A percentile compares a stretch with the other conserved stretches of the same genome.
phyloP scores from a whole-genome alignment of 345 rosid species.

The Corchorus olitorius region DNA sequence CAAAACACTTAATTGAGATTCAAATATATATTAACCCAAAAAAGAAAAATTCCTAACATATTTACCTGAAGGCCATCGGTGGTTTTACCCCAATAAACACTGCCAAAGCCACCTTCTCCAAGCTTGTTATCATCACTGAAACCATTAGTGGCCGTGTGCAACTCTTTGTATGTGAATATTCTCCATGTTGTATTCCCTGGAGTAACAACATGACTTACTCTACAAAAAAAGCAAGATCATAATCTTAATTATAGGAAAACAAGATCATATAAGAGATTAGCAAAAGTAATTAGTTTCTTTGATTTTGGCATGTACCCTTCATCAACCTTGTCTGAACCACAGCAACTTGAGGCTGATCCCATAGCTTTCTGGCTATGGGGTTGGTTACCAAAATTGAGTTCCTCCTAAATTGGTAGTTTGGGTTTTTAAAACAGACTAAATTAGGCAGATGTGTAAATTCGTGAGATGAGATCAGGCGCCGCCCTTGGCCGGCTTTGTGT shows the following conservation, averaged over 20 bases:
- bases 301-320: constrained; percentile 39
- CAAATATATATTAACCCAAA: too few species aligned
- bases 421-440: constrained; percentile 27
- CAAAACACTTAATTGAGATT: too few species aligned
- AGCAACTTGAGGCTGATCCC: constrained; percentile 60
- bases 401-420: constrained; percentile 13
- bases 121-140: constrained; percentile 67
- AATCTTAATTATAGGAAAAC: not conserved
- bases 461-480: constrained; percentile 26
- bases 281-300: not conserved
- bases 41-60: too few species aligned
- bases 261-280: not conserved
- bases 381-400: not conserved
- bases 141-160: constrained; percentile 65
- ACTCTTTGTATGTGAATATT: constrained; percentile 69
- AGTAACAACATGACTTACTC: constrained; percentile 18
- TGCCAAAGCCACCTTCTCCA: constrained; percentile 66
- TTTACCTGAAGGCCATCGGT: constrained; percentile 61
- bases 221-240: not conserved
- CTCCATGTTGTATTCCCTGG: constrained; percentile 58
- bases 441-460: constrained; percentile 25
- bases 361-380: constrained; percentile 26
- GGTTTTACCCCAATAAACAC: constrained; percentile 83
- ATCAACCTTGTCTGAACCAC: constrained; percentile 44
- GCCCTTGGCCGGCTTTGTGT: constrained; percentile 47